Evolutionary conservation across 1,284 basidiomycete genomes (phyloP), one percentile per base, ranked within the genome.

Genomic region (Peniophora sp.): DNA sequence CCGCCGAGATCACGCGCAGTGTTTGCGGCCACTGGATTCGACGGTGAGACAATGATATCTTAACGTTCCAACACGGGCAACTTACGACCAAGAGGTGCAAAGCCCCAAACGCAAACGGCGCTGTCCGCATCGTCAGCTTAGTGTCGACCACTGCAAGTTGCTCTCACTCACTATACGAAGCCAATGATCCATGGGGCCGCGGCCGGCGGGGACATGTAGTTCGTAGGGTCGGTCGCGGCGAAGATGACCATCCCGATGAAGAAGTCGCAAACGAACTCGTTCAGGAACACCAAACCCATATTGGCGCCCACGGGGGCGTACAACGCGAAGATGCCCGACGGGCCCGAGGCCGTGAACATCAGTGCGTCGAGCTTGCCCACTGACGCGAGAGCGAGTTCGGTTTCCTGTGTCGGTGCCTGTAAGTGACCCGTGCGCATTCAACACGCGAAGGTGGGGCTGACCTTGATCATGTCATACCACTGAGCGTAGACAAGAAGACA

Each of bases 1-100:
- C 72, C 80, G 17, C 84, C 85, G 46, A 88, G 43, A 59, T 87
- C 85, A 57, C 84, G 79, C 27, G 84, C 83, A 1, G 81, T 65
- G 61, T 87, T 87, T 17, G 81, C 69, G 12, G 80, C 74, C 52
- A 86, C 78, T 81, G 51, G 3, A 49, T 25, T 6, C 19, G 8
- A 17, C 19, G 19, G 27, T 32, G 12, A 32, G 27, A n/a, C n/a
- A n/a, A n/a, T n/a, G n/a, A 5, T 20, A 16, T 53, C 52, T 47
- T 48, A 36, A 56, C 19, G 14, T 16, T 12, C 17, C 24, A 45
- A 3, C 34, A 6, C 27, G 19, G 36, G 44, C 38, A 12, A 65
- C 70, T 61, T 61, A 80, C 81, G 60, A 47, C 74, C 75, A 27
- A 72, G 70, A 3, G 73, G 68, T 1, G 76, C 70, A 60, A 69